Evolutionary conservation across 2,329 filamentous ascomycete species (phyloP).

Genomic region (Aspergillus phoenicis): DNA sequence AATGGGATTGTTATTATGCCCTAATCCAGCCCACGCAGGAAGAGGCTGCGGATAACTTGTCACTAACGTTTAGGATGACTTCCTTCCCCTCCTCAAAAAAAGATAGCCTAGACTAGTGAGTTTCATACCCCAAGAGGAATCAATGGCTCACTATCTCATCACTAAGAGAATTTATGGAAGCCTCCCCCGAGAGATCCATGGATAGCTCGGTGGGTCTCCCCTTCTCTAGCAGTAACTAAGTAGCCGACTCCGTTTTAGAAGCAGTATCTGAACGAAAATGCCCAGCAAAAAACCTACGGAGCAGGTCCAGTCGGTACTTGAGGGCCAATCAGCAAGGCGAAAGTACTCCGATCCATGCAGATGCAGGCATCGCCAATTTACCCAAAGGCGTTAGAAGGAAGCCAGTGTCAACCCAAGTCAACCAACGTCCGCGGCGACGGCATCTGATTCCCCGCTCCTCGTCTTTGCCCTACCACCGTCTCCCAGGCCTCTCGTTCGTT

Average conservation of each 20-base stretch:
- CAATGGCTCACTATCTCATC: too few relatives aligned
- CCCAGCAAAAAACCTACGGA: background rate
- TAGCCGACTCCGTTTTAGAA: too few relatives aligned
- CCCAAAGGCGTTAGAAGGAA: background rate
- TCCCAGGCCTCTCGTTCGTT: background rate
- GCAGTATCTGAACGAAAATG: background rate
- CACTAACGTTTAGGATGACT: too few relatives aligned
- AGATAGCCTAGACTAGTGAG: background rate
- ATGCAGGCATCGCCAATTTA: background rate
- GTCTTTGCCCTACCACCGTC: conserved; percentile 1
- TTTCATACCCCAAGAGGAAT: too few relatives aligned
- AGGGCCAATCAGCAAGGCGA: background rate
- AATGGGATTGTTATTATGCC: background rate
- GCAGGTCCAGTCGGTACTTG: background rate
- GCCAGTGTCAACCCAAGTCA: too few relatives aligned
- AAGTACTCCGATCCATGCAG: background rate
- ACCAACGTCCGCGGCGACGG: background rate
- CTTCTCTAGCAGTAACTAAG: background rate
- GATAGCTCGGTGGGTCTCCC: background rate
- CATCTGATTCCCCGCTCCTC: conserved; percentile 1
- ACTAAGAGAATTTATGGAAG: too few relatives aligned
- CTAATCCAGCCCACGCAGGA: background rate
- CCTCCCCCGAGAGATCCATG: background rate
- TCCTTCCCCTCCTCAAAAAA: background rate
- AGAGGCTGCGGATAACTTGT: too few relatives aligned